A percentile compares a stretch with the other conserved stretches of the same genome.
phyloP scores from a whole-genome alignment of 2,329 filamentous ascomycete genomes.

The Colletotrichum paranaense region DNA sequence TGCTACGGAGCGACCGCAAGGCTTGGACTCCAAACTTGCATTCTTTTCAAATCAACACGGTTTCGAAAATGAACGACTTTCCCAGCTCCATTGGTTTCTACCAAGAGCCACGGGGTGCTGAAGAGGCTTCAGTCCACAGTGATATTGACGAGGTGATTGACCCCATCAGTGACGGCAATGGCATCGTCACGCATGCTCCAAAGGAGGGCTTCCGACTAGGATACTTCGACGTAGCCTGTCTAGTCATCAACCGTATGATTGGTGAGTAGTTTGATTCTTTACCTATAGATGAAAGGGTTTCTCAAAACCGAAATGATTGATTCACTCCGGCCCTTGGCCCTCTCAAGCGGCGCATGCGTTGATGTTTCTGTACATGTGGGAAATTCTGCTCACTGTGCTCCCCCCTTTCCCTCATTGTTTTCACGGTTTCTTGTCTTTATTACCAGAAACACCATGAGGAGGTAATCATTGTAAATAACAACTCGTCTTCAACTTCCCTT shows the following conservation, averaged over 20 bases:
- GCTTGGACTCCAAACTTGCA: background rate
- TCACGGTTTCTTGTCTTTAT: background rate
- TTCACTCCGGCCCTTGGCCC: background rate
- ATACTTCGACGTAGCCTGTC: conserved; percentile 49
- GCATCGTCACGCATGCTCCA: conserved; percentile 47
- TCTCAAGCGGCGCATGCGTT: background rate
- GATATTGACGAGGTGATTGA: conserved; percentile 37
- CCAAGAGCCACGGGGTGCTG: conserved; percentile 20
- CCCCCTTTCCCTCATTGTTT: background rate
- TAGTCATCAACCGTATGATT: conserved; percentile 51
- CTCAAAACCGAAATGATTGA: background rate
- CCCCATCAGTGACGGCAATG: conserved; percentile 11
- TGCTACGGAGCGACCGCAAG: background rate
- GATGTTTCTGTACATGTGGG: background rate
- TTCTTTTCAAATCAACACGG: background rate
- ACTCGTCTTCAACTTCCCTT: background rate
- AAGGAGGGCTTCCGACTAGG: conserved; percentile 48
- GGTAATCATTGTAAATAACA: background rate
- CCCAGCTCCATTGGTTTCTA: conserved; percentile 36
- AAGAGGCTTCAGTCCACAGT: conserved; percentile 35
- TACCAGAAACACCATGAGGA: background rate
- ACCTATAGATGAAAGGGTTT: too few relatives aligned
- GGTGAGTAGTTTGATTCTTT: conserved; percentile 41
- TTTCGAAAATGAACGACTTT: conserved; percentile 43
- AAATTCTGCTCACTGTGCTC: background rate